Conservation (phyloP, 2,329 filamentous ascomycete genomes). For the Colletotrichum trifolii region DNA sequence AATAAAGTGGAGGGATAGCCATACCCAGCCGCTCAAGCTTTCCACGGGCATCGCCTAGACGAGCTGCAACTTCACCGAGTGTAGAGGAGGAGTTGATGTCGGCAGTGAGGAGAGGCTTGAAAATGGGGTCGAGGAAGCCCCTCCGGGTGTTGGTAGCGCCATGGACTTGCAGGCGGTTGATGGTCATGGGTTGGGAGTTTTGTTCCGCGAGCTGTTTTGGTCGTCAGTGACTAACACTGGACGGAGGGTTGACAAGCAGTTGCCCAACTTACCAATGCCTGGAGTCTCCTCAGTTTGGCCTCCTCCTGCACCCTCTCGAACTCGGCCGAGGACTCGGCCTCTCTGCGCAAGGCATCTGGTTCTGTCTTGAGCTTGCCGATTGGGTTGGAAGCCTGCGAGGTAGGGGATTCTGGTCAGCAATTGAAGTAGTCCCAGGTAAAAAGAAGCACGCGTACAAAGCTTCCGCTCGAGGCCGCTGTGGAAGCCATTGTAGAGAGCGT, state of each 20-base stretch:
- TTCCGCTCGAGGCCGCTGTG: constrained; percentile 44
- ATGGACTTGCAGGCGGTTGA: constrained; percentile 86
- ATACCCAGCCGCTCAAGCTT: constrained; percentile 85
- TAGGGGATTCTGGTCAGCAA: constrained; percentile 38
- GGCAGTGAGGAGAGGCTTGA: constrained; percentile 79
- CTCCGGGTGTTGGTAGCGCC: constrained; percentile 86
- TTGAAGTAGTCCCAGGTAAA: neutral
- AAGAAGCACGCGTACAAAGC: constrained; percentile 42
- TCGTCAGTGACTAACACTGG: constrained; percentile 15
- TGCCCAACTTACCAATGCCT: constrained; percentile 47
- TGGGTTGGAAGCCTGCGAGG: constrained; percentile 48
- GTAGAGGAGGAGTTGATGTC: constrained; percentile 77
- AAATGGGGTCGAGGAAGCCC: constrained; percentile 83
- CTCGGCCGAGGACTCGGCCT: constrained; percentile 51
- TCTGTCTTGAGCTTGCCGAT: constrained; percentile 54
- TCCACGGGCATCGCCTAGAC: constrained; percentile 75
- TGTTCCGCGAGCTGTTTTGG: constrained; percentile 29
- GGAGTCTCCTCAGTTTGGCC: constrained; percentile 52
- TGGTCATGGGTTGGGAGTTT: constrained; percentile 74
- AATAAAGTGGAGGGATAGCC: constrained; percentile 38
- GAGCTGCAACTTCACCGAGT: constrained; percentile 80
- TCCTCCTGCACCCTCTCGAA: constrained; percentile 51
- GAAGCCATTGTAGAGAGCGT: constrained; percentile 47
- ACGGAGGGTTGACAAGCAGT: neutral
- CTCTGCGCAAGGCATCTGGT: constrained; percentile 49